These are phyloP conservation scores for Podaxis rugospora DNA, from an alignment of 768 basidiomycete species.

Conservation along the genomic window DNA sequence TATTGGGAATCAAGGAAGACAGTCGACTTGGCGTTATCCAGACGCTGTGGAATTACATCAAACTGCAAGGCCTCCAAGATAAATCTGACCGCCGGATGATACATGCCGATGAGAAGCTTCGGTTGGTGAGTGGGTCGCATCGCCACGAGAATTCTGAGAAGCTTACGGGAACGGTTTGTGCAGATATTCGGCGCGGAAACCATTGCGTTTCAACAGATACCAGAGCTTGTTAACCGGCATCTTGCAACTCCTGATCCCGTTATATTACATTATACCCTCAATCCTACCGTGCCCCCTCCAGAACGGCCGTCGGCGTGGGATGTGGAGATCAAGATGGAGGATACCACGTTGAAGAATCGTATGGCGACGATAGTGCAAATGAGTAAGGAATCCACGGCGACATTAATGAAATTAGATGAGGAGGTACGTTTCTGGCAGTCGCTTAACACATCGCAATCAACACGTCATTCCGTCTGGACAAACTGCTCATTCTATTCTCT, in stretches of 20 bases:
- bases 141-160: background rate
- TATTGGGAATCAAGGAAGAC: conserved; percentile 82
- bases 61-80: conserved; percentile 76
- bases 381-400: conserved; percentile 65
- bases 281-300: conserved; percentile 57
- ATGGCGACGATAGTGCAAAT: conserved; percentile 70
- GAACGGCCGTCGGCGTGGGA: conserved; percentile 81
- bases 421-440: conserved; percentile 52
- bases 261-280: conserved; percentile 70
- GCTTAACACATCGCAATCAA: background rate
- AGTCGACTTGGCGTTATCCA: conserved; percentile 78
- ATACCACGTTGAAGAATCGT: conserved; percentile 63
- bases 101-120: conserved; percentile 62
- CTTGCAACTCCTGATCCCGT: conserved; percentile 77
- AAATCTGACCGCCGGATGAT: conserved; percentile 73
- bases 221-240: conserved; percentile 81
- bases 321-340: conserved; percentile 85
- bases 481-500: background rate
- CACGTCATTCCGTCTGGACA: background rate
- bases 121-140: conserved; percentile 41
- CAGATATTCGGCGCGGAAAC: conserved; percentile 72
- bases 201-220: conserved; percentile 74
- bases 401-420: conserved; percentile 75
- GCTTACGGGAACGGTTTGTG: background rate
- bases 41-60: conserved; percentile 91